phyloP scores from a whole-genome alignment of 768 basidiomycete genomes.

The Cubamyces lactineus region DNA sequence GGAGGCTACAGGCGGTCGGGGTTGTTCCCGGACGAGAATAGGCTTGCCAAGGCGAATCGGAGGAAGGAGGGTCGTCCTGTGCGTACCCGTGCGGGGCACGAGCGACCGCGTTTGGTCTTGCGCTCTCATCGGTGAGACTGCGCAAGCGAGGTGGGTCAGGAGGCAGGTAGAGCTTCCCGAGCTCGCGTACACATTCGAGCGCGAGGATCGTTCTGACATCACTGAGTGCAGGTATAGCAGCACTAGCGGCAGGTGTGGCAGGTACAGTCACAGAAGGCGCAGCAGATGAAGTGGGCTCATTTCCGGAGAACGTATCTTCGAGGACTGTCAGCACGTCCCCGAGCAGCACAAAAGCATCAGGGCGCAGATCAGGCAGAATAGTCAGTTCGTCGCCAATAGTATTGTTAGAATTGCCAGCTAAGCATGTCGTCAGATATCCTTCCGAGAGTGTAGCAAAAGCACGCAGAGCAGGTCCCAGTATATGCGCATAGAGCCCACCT shows the following conservation, averaged over 20 bases:
- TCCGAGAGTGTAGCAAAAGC: conserved; percentile 36
- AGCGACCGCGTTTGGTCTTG: background rate
- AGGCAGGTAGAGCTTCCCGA: conserved; percentile 31
- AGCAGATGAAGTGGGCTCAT: background rate
- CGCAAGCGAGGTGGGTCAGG: conserved; percentile 33
- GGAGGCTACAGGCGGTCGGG: background rate
- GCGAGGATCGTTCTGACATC: conserved; percentile 30
- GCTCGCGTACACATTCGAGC: conserved; percentile 43
- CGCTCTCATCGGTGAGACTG: background rate
- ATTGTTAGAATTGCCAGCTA: background rate
- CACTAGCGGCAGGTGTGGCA: background rate
- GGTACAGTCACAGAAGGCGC: background rate
- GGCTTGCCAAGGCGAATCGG: conserved; percentile 13
- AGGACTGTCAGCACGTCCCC: conserved; percentile 22
- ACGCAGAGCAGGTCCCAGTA: conserved; percentile 35
- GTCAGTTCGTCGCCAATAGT: background rate
- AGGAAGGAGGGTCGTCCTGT: background rate
- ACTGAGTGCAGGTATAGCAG: background rate
- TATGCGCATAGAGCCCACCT: conserved; percentile 17
- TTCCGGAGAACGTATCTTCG: conserved; percentile 7
- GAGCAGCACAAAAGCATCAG: conserved; percentile 28
- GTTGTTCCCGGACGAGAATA: conserved; percentile 1
- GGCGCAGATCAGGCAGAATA: conserved; percentile 25
- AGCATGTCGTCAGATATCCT: conserved; percentile 20
- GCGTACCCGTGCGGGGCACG: background rate